Percentiles rank a stretch among this genome's conserved stretches.
These are phyloP conservation scores for Cordyceps cicadae DNA, from an alignment of 2,329 filamentous ascomycete species.

Conservation along the genomic window DNA sequence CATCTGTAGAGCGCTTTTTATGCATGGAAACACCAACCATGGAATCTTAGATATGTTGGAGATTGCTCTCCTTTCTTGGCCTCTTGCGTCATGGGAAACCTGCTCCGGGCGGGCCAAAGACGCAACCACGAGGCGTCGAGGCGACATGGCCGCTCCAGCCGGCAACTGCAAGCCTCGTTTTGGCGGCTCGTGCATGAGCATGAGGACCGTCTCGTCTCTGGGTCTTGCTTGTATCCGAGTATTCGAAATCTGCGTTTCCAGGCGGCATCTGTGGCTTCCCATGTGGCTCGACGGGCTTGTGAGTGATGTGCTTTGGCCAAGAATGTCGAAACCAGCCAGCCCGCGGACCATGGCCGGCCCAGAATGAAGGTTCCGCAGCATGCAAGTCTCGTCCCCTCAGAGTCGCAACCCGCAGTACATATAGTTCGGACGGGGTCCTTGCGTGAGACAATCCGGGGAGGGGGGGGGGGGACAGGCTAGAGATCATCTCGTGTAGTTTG, in stretches of 20 bases:
- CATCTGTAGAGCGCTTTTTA: background rate
- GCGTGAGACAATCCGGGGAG: background rate
- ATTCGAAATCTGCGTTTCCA: background rate
- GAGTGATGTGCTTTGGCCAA: slow-evolving; percentile 4
- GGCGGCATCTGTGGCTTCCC: background rate
- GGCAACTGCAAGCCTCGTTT: background rate
- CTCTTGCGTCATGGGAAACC: background rate
- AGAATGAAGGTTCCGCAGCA: background rate
- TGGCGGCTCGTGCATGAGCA: background rate
- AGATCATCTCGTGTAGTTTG: background rate
- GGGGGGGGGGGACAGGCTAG: accelerated
- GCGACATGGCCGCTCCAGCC: background rate
- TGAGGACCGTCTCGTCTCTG: background rate
- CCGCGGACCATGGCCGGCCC: background rate
- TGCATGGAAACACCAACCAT: background rate
- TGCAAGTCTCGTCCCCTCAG: background rate
- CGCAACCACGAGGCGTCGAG: background rate
- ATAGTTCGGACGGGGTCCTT: background rate
- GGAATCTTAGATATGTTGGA: background rate
- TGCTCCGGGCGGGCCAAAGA: background rate
- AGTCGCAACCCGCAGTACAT: background rate
- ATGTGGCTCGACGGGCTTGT: background rate
- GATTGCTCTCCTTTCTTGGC: background rate
- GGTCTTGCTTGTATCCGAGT: background rate
- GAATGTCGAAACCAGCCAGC: background rate